Evolutionary conservation across 2,329 filamentous ascomycete species (phyloP), one percentile per base, ranked within the genome.

Genomic region (Clarireedia paspali): DNA sequence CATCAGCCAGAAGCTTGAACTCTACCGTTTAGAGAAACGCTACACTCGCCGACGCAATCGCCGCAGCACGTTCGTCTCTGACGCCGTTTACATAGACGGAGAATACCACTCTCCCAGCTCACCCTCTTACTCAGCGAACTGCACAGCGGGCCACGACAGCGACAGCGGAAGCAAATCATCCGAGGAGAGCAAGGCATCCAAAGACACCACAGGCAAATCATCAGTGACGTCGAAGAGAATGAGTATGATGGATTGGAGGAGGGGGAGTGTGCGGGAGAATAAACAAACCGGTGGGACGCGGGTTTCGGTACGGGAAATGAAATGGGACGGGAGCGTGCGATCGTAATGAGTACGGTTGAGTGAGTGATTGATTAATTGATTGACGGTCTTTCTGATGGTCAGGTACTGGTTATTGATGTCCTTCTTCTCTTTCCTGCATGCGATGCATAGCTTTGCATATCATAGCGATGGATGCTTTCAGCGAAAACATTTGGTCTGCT

Each of bases 21-120:
- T 97, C 68, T 94, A 95, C 79, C 89, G 91, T 50, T 85, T 97
- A 64, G 92, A 97, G 76, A 87, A 96, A 76, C 87, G 90, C 66
- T 97, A 97, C 78, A 95, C 91, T 51, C 88, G 88, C 67, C 87
- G 90, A 70, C 90, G 92, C 67, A 74, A 84, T 66, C 89, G 92
- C 65, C 89, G 92, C 71, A 91, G 85, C 54, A 94, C 89, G 59
- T 96, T 95, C 72, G 84, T 88, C 68, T 91, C 88, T 68, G 91
- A 89, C 67, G 92, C 91, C 30, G 81, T 89, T 70, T 97, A 97
- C 73, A 88, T 96, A 62, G 89, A 97, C 70, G 94, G 91, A 73
- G 92, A 96, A 76, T 96, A 96, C 75, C 45, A 51, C 30, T 52
- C 48, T 4, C 7, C 53, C 40, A 55, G 42, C 38, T 44, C 40